Percentiles rank a stretch among this genome's conserved stretches.
Conservation (phyloP, 139 green algal genomes). For the Eudorina sp. region DNA sequence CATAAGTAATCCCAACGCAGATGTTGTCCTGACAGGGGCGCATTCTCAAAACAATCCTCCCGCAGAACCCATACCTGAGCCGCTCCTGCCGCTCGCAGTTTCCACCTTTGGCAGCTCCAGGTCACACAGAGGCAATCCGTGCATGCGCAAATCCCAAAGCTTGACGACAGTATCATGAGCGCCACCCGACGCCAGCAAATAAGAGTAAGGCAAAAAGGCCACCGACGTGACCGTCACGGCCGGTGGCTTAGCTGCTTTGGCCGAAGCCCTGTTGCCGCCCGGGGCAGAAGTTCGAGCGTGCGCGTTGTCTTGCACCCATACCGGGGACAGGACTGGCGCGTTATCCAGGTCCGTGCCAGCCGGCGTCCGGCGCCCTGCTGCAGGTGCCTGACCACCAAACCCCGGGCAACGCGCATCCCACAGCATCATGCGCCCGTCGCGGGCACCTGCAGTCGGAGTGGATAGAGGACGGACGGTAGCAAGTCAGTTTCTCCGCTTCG, state of each 20-base stretch:
- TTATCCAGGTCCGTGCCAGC: not conserved
- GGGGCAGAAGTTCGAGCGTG: not conserved
- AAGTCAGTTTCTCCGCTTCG: no score
- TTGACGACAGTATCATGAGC: slow-evolving; percentile 38
- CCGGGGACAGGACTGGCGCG: not conserved
- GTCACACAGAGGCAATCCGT: slow-evolving; percentile 15
- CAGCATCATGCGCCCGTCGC: slow-evolving; percentile 81
- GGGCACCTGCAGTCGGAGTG: slow-evolving; percentile 56
- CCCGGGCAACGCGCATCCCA: slow-evolving; percentile 75
- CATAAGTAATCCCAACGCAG: no score
- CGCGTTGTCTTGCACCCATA: not conserved
- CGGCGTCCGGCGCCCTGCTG: not conserved
- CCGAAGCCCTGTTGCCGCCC: not conserved
- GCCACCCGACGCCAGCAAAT: slow-evolving; percentile 70
- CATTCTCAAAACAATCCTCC: no score
- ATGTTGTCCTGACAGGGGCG: no score
- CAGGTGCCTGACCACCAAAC: not conserved
- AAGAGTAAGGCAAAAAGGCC: slow-evolving; percentile 66
- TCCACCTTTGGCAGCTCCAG: slow-evolving; percentile 21
- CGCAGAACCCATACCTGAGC: no score
- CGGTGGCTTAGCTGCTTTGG: not conserved
- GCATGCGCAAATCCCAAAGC: slow-evolving; percentile 47
- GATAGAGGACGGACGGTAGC: no score
- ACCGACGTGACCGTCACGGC: slow-evolving; percentile 74
- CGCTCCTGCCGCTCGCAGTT: no score